Evolutionary conservation across 1,139 yeast genomes (phyloP).

Genomic region (Casaregolazyma suthepensis): DNA sequence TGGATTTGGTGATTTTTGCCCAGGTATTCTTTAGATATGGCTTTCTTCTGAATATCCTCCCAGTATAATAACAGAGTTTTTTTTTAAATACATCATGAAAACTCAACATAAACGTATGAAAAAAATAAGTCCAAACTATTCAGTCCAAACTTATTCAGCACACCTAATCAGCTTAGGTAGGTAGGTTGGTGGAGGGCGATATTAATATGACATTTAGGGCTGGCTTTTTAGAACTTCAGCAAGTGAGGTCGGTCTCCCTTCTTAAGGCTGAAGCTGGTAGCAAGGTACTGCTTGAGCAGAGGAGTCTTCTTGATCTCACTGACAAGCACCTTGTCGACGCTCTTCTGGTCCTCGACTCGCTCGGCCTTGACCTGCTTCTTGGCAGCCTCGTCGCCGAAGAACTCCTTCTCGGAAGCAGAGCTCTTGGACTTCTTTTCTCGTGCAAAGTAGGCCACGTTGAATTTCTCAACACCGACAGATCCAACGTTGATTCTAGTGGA

Average conservation of each 20-base stretch:
- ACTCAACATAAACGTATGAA: slow-evolving; percentile 8
- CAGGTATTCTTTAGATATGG: too few species aligned
- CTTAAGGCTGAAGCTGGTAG: slow-evolving; percentile 95
- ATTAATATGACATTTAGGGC: neutral
- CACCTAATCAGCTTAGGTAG: neutral
- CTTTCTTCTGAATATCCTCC: too few species aligned
- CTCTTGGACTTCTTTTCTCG: slow-evolving; percentile 74
- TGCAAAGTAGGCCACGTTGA: slow-evolving; percentile 94
- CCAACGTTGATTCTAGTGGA: slow-evolving; percentile 83
- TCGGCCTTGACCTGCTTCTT: slow-evolving; percentile 89
- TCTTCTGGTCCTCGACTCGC: slow-evolving; percentile 97
- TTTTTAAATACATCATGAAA: slow-evolving; percentile 9
- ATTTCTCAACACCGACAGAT: slow-evolving; percentile 83
- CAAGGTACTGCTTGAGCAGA: slow-evolving; percentile 94
- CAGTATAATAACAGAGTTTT: slow-evolving; percentile 1
- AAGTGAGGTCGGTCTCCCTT: slow-evolving; percentile 99
- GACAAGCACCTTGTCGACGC: slow-evolving; percentile 90
- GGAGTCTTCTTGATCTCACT: slow-evolving; percentile 97
- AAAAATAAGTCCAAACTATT: neutral
- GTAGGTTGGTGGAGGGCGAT: neutral
- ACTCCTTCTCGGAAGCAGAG: slow-evolving; percentile 87
- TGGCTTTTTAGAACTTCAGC: slow-evolving; percentile 73
- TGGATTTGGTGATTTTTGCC: too few species aligned
- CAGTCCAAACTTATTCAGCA: neutral
- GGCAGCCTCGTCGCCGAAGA: slow-evolving; percentile 80